These are phyloP conservation scores for Macroventuria anomochaeta DNA, from an alignment of 2,329 filamentous ascomycete genomes.

Conservation along the genomic window DNA sequence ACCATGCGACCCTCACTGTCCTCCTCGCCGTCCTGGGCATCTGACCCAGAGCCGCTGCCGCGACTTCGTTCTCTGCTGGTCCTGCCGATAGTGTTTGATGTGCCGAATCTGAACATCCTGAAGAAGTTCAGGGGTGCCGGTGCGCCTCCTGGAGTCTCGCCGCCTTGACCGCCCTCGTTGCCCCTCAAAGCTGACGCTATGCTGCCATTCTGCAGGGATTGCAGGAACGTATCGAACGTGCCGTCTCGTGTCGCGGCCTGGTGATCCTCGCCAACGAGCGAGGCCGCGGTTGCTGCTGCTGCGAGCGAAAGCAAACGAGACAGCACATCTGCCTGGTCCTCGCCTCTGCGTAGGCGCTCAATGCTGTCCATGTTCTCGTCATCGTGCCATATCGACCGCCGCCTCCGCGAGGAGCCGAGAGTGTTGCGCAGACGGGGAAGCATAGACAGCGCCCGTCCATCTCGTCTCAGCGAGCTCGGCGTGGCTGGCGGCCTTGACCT, in stretches of 20 bases:
- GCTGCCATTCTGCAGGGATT: constrained; percentile 66
- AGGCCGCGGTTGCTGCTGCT: constrained; percentile 68
- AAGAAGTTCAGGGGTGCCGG: constrained; percentile 70
- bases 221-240: constrained; percentile 68
- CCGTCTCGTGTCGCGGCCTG: constrained; percentile 65
- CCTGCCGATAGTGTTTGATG: constrained; percentile 47
- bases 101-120: constrained; percentile 71
- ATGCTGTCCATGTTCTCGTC: constrained; percentile 36
- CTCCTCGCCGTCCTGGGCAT: constrained; percentile 38
- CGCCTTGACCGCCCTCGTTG: constrained; percentile 50
- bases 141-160: constrained; percentile 47
- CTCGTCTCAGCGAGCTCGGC: constrained; percentile 35
- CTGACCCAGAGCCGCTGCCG: constrained; percentile 28
- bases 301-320: constrained; percentile 68
- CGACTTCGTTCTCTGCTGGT: constrained; percentile 33
- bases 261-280: constrained; percentile 66
- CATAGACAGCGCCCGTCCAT: constrained; percentile 45
- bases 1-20: constrained; percentile 64
- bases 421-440: constrained; percentile 50
- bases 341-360: constrained; percentile 55
- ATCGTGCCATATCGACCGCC: constrained; percentile 56
- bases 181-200: constrained; percentile 62
- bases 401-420: constrained; percentile 55
- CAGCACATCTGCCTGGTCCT: constrained; percentile 68
- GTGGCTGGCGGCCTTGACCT: constrained; percentile 26